phyloP scores from a whole-genome alignment of 2,329 filamentous ascomycete species.

The Apiospora hydei region DNA sequence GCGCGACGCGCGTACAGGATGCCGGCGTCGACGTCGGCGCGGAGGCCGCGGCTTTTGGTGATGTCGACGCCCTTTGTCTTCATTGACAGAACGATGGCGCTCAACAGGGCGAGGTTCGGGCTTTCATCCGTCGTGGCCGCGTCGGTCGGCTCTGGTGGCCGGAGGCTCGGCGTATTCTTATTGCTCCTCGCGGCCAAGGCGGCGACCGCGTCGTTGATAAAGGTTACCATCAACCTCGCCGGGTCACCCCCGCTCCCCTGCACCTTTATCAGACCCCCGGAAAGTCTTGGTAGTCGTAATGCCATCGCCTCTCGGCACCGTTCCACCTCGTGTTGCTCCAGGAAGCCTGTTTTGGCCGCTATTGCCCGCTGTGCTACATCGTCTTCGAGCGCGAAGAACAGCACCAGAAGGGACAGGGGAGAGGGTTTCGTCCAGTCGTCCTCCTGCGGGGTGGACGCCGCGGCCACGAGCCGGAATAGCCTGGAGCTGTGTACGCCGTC shows the following conservation, averaged over 20 bases:
- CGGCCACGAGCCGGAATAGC: neutral
- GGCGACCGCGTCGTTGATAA: neutral
- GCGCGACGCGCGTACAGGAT: conserved; percentile 7
- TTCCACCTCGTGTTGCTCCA: neutral
- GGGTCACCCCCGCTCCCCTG: neutral
- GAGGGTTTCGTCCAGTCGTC: neutral
- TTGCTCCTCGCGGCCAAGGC: neutral
- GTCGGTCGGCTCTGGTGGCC: too few species aligned
- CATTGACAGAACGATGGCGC: neutral
- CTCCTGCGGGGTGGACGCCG: neutral
- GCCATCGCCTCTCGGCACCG: neutral
- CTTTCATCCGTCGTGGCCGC: neutral
- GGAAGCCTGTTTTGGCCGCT: neutral
- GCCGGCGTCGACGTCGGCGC: neutral
- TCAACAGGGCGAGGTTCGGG: neutral
- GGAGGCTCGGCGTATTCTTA: neutral
- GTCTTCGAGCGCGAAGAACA: neutral
- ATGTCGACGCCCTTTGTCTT: neutral
- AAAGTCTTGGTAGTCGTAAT: neutral
- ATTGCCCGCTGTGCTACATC: neutral
- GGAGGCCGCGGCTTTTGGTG: neutral
- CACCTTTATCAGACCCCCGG: neutral
- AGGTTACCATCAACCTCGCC: neutral
- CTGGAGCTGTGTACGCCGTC: neutral
- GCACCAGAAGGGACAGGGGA: neutral